phyloP scores from a whole-genome alignment of 2,329 filamentous ascomycete genomes.

The Graphilbum sp. region DNA sequence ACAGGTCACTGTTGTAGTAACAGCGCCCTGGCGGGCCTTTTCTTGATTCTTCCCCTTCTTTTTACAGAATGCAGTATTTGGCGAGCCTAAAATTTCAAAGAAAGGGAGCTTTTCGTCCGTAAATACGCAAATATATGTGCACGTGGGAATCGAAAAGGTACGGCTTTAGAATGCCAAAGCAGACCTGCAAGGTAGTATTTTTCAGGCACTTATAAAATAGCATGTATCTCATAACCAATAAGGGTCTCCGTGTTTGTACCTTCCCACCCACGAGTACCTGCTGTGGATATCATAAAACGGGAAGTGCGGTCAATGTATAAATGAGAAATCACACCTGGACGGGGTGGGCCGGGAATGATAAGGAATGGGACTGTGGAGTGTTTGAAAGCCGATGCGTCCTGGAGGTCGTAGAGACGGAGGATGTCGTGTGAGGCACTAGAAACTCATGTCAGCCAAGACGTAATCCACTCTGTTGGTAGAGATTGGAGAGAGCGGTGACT shows the following conservation, averaged over 20 bases:
- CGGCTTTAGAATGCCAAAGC: too few relatives aligned
- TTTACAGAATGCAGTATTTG: too few relatives aligned
- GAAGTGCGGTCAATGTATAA: constrained; percentile 79
- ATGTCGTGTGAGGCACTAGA: constrained; percentile 83
- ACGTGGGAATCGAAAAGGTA: too few relatives aligned
- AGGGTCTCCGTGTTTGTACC: constrained; percentile 78
- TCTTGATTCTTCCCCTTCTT: too few relatives aligned
- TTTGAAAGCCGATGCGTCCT: constrained; percentile 45
- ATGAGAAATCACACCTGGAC: constrained; percentile 74
- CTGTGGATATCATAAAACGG: constrained; percentile 79
- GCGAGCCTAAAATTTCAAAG: too few relatives aligned
- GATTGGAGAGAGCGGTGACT: background rate
- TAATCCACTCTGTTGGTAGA: background rate
- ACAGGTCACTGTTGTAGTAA: too few relatives aligned
- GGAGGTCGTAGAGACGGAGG: constrained; percentile 77
- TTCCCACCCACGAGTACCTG: constrained; percentile 90
- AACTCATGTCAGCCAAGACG: background rate
- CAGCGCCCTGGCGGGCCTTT: too few relatives aligned
- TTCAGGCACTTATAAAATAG: background rate
- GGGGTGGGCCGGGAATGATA: constrained; percentile 75
- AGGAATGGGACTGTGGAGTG: constrained; percentile 80
- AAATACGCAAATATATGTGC: too few relatives aligned
- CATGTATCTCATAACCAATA: constrained; percentile 78
- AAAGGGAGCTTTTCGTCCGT: too few relatives aligned
- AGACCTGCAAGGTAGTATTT: background rate